Percentiles rank a stretch among this genome's conserved stretches.
These are phyloP conservation scores for Plasmodium gallinaceum DNA, from an alignment of 169 alveolate species.

Conservation along the genomic window DNA sequence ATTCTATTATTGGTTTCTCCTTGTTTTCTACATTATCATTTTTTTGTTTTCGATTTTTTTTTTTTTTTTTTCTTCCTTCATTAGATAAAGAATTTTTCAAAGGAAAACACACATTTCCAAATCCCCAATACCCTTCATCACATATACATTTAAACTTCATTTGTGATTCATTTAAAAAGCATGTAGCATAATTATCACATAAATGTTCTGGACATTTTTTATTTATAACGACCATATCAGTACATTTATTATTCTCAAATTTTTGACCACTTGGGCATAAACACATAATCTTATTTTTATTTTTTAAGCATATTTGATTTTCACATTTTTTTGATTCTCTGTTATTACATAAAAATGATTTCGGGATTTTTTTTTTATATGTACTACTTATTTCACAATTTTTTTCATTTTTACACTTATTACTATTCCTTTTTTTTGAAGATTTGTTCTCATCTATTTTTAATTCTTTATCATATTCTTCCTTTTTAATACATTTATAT, in stretches of 20 bases:
- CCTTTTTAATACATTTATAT: not conserved
- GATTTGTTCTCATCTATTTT: not conserved
- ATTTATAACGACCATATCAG: not conserved
- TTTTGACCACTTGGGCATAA: not conserved
- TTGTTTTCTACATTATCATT: not conserved
- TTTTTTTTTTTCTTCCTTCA: not conserved
- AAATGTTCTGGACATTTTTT: not conserved
- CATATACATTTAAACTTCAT: not conserved
- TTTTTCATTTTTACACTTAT: too few relatives aligned
- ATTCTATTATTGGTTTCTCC: not conserved
- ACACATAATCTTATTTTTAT: not conserved
- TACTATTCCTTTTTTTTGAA: not conserved
- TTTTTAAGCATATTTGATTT: not conserved
- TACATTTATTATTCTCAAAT: not conserved
- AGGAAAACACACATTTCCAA: slow-evolving; percentile 5
- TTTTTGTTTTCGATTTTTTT: slow-evolving; percentile 15
- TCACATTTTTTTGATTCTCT: not conserved
- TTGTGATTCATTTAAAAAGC: slow-evolving; percentile 20
- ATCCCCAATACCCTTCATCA: not conserved
- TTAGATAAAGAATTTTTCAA: slow-evolving; percentile 7
- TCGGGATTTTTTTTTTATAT: not conserved
- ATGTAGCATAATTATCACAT: slow-evolving; percentile 1
- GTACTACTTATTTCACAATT: too few relatives aligned
- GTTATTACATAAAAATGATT: slow-evolving; percentile 8
- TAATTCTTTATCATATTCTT: not conserved